Evolutionary conservation across 2,329 filamentous ascomycete genomes (phyloP), one percentile per base, ranked within the genome.

Genomic region (Monosporascus sp.): DNA sequence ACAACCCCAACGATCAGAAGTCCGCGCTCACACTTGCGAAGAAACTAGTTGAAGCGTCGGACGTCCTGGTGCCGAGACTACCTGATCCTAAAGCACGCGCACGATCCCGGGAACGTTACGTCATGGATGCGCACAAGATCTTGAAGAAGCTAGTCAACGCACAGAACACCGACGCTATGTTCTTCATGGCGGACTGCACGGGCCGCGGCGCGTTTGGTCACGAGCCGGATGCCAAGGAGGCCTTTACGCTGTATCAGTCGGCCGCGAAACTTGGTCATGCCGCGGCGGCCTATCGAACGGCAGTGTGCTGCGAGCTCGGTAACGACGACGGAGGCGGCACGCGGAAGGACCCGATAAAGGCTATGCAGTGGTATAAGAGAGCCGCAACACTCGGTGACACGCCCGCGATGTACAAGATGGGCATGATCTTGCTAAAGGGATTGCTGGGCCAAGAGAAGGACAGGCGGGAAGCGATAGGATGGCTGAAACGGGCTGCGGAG

Each of bases 401-500:
- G 2, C 89, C 93, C 0, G 94, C 92, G 31, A 96, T 97, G 91
- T 99, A 97, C 76, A 99, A 99, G 72, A 85, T 97, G 72, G 94
- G 94, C 54, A 96, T 97, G 87, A 96, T 99, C 60, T 76, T 90
- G 57, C 81, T 97, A 51, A 97, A 97, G 71, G 94, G 93, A 11
- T 78, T 97, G 28, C 80, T 99, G n/a, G 92, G 92, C 4, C 92
- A 97, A 68, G 81, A 79, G 24, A 84, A 79, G 65, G 96, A 95
- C 65, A 82, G 90, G 3, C 82, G 88, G 44, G 94, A 97, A 72
- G 92, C 91, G 18, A 82, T 97, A 24, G 86, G 84, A 22, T 97
- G 94, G 92, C 79, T 99, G 51, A 96, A 96, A 74, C 85, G 92
- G 45, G 94, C 94, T 2, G 92, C 92, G 0, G 92, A 97, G 61